phyloP scores from a whole-genome alignment of 202 grass and related monocot genomes.

The Sporobolus alterniflorus region DNA sequence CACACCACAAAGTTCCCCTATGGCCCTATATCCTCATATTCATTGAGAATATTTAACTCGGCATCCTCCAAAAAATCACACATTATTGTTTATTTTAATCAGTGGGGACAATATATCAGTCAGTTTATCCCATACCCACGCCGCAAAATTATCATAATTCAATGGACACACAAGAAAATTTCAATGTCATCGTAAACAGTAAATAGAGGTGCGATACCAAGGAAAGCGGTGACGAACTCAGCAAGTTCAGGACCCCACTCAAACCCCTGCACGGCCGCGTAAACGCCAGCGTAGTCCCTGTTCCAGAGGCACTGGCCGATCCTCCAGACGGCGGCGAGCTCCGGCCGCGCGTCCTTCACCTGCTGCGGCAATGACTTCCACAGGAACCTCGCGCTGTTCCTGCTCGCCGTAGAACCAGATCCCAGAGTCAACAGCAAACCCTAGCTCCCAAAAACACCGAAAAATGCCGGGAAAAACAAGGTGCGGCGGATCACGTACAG shows the following conservation, averaged over 20 bases:
- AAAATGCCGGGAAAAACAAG: background rate
- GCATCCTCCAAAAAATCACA: background rate
- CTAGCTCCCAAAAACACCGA: slow-evolving; percentile 24
- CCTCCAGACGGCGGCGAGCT: slow-evolving; percentile 76
- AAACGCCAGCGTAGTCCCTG: slow-evolving; percentile 76
- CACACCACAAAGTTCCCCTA: background rate
- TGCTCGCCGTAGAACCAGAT: slow-evolving; percentile 32
- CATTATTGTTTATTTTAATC: background rate
- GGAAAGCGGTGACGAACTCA: slow-evolving; percentile 63
- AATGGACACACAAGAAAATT: background rate
- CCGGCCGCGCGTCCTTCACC: slow-evolving; percentile 76
- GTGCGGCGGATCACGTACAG: slow-evolving; percentile 46
- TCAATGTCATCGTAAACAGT: background rate
- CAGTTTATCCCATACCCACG: background rate
- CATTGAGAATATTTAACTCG: background rate
- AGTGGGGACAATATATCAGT: background rate
- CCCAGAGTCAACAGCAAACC: slow-evolving; percentile 5
- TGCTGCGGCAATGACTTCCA: slow-evolving; percentile 87
- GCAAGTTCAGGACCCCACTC: slow-evolving; percentile 70
- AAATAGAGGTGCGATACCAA: slow-evolving; percentile 44
- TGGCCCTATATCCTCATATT: background rate
- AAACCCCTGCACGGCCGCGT: slow-evolving; percentile 54
- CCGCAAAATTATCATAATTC: background rate
- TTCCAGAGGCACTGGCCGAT: slow-evolving; percentile 92
- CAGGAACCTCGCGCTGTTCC: slow-evolving; percentile 82